phyloP scores from a whole-genome alignment of 495 filamentous ascomycete species.

The Penicillium simplicissimum region DNA sequence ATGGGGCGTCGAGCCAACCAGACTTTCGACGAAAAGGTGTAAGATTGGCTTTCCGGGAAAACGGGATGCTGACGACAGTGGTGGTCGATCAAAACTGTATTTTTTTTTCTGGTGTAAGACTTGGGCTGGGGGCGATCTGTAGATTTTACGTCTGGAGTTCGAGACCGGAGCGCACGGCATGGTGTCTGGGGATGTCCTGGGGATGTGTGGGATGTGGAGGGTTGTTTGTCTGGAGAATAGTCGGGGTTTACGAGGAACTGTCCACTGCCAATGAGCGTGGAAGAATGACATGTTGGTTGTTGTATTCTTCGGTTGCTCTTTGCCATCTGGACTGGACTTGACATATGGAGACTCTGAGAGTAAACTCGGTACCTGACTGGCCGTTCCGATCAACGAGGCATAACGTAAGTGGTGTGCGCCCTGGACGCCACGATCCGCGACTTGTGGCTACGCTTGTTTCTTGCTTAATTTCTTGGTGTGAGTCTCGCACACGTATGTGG shows the following conservation, averaged over 20 bases:
- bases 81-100: background rate
- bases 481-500: background rate
- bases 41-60: background rate
- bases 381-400: background rate
- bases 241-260: background rate
- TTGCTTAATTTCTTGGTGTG: conserved; percentile 3
- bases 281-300: background rate
- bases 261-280: background rate
- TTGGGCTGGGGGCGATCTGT: background rate
- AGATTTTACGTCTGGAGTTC: no score
- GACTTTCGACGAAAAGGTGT: background rate
- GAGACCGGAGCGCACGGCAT: background rate
- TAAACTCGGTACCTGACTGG: background rate
- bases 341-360: background rate
- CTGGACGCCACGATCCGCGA: background rate
- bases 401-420: conserved; percentile 4
- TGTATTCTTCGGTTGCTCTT: background rate
- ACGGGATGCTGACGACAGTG: background rate
- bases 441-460: background rate
- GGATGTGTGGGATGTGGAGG: conserved; percentile 5
- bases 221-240: conserved; percentile 1
- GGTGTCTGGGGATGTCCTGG: background rate
- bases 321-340: background rate
- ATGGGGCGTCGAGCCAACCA: conserved; percentile 5
- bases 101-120: background rate